phyloP scores from a whole-genome alignment of 495 filamentous ascomycete genomes.

The Pyrenula aspistea region DNA sequence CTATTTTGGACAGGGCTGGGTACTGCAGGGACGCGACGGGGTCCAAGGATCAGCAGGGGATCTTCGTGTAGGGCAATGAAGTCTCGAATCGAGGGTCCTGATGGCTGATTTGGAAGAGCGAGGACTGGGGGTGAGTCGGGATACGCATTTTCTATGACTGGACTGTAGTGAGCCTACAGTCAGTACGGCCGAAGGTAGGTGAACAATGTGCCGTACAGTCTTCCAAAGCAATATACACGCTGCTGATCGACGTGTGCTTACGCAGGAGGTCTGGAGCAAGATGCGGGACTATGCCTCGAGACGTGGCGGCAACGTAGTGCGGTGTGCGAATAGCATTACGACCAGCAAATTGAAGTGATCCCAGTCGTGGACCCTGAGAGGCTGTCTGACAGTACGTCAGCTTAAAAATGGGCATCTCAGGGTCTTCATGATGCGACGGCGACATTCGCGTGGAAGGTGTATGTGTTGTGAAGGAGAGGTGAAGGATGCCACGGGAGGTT shows the following conservation, averaged over 20 bases:
- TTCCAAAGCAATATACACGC: slow-evolving; percentile 75
- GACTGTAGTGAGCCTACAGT: slow-evolving; percentile 9
- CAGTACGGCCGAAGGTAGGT: slow-evolving; percentile 1
- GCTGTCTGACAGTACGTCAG: slow-evolving; percentile 3
- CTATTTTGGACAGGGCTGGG: slow-evolving; percentile 61
- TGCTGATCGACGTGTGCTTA: slow-evolving; percentile 49
- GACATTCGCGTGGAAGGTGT: background rate
- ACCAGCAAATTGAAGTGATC: slow-evolving; percentile 46
- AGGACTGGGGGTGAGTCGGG: slow-evolving; percentile 40
- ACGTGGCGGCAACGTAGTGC: slow-evolving; percentile 65
- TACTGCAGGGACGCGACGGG: slow-evolving; percentile 68
- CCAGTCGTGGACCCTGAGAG: slow-evolving; percentile 41
- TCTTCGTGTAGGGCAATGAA: slow-evolving; percentile 54
- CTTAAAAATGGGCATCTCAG: background rate
- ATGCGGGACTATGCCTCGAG: slow-evolving; percentile 76
- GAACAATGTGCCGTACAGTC: slow-evolving; percentile 57
- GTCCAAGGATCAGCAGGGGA: slow-evolving; percentile 58
- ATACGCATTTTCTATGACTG: slow-evolving; percentile 66
- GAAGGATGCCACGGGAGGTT: no score
- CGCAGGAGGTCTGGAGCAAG: slow-evolving; percentile 72
- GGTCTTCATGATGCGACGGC: background rate
- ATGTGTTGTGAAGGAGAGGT: background rate
- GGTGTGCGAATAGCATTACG: slow-evolving; percentile 61
- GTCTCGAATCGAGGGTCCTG: slow-evolving; percentile 48
- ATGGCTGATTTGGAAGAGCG: slow-evolving; percentile 22